phyloP scores from a whole-genome alignment of 2,329 filamentous ascomycete genomes.

The Talaromyces sp. region DNA sequence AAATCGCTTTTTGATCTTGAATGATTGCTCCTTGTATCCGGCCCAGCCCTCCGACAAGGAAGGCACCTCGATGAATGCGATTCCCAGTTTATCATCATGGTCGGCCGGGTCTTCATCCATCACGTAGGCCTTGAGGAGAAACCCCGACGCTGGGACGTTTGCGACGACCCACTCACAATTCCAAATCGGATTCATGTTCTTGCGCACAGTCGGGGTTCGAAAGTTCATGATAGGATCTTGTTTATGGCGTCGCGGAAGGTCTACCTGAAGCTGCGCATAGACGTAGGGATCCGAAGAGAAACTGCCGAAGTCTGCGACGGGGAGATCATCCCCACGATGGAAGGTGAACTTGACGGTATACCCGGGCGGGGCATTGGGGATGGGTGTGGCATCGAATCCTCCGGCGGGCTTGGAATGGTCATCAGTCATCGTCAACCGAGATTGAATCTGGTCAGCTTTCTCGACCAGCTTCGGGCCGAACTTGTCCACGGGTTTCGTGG shows the following conservation, averaged over 20 bases:
- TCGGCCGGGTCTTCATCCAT: slow-evolving; percentile 90
- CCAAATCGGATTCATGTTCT: slow-evolving; percentile 76
- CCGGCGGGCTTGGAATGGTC: slow-evolving; percentile 61
- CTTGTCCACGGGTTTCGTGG: slow-evolving; percentile 3
- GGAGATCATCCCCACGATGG: slow-evolving; percentile 77
- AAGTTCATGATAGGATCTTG: slow-evolving; percentile 76
- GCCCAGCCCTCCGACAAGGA: slow-evolving; percentile 66
- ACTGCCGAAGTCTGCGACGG: slow-evolving; percentile 76
- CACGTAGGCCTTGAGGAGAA: slow-evolving; percentile 79
- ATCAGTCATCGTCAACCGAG: slow-evolving; percentile 32
- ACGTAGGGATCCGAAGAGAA: slow-evolving; percentile 84
- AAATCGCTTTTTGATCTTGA: slow-evolving; percentile 73
- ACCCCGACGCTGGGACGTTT: slow-evolving; percentile 79
- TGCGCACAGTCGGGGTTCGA: slow-evolving; percentile 75
- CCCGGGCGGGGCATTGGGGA: slow-evolving; percentile 73
- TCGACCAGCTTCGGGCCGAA: slow-evolving; percentile 36
- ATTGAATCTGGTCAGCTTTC: slow-evolving; percentile 43
- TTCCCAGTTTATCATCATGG: slow-evolving; percentile 84
- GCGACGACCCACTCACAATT: slow-evolving; percentile 84
- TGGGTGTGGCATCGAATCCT: slow-evolving; percentile 77
- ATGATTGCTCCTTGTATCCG: slow-evolving; percentile 67
- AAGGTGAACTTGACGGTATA: slow-evolving; percentile 87
- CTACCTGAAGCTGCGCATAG: slow-evolving; percentile 71
- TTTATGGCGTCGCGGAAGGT: slow-evolving; percentile 75
- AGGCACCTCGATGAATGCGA: slow-evolving; percentile 71